Conservation (phyloP, 169 alveolate genomes). For the Eimeria necatrix region DNA sequence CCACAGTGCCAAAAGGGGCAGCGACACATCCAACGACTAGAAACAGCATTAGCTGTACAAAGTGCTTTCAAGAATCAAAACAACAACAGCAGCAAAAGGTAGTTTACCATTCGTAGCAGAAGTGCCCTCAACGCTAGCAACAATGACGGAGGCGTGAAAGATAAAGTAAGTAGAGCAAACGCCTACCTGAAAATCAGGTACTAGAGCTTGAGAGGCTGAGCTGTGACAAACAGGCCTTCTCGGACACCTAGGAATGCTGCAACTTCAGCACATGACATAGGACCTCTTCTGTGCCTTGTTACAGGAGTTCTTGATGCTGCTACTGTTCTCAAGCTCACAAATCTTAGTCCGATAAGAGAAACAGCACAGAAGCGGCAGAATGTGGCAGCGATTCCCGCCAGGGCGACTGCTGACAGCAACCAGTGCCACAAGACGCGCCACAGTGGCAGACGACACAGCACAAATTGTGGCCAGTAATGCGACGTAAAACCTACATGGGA, state of each 20-base stretch:
- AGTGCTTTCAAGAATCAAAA: background rate
- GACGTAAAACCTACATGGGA: background rate
- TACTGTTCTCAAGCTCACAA: background rate
- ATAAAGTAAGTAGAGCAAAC: too few relatives aligned
- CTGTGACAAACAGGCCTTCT: background rate
- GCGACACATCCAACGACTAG: background rate
- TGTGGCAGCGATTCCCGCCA: background rate
- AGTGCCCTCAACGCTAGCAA: background rate
- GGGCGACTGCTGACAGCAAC: background rate
- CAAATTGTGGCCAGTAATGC: background rate
- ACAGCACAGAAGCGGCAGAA: background rate
- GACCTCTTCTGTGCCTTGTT: background rate
- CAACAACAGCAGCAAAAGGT: background rate
- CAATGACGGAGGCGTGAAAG: too few relatives aligned
- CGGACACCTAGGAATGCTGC: background rate
- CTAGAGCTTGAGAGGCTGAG: background rate
- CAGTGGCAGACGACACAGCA: background rate
- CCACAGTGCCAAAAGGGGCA: background rate
- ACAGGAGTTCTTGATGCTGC: background rate
- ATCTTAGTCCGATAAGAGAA: background rate
- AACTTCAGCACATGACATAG: background rate
- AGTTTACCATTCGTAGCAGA: background rate
- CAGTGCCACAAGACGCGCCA: background rate
- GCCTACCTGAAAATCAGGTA: background rate
- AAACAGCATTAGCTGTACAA: background rate